Base-by-base conservation (phyloP, 192 early-diverging fungal genomes). In the Mortierella claussenii region DNA sequence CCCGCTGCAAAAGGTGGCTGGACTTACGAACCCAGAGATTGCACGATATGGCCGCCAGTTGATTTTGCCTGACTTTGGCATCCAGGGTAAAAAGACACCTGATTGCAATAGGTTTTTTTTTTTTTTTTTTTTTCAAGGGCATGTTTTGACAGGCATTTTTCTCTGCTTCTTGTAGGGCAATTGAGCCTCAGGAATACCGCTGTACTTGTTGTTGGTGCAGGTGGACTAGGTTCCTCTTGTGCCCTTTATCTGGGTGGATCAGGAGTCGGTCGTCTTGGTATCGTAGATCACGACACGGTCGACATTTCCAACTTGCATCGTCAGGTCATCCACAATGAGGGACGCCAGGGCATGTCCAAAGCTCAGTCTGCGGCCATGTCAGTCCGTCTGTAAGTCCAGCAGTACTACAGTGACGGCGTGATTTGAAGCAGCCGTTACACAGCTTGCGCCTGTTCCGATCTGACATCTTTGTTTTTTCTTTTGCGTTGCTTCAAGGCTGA, bases 231-330 rank as follows among this genome's bases (percentile, higher is more conserved):
- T 1, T 86, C 95, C 3, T 93, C 97, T 6, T 92, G 88, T 32
- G 83, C 89, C 3, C 81, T 98, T 28, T 99, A 99, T 66, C 85
- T 99, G 17, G 95, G 94, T 6, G 90, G 92, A 3, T 91, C 91
- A 55, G 97, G 97, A 4, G 84, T 97, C 20, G 97, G 80, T 9
- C 82, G 86, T 2, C 51, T 99, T 21, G 97, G 97, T 8, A 90
- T 98, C 20, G 87, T 96, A 0, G 97, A 99, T 67, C 93, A 98
- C 74, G 97, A 99, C 69, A 81, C 63, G 0, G 93, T 99, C 0
- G 97, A 97, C 70, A 80, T 81, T 34, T 95, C 91, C 75, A 99
- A 99, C 74, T 78, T 99, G 17, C 96, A 99, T 68, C 88, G 97
- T 0, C 97, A 99, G 78, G 86, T 99, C 15, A 93, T 97, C 48